Evolutionary conservation across 2,329 filamentous ascomycete genomes (phyloP).

Genomic region (Ophiostoma fasciatum): DNA sequence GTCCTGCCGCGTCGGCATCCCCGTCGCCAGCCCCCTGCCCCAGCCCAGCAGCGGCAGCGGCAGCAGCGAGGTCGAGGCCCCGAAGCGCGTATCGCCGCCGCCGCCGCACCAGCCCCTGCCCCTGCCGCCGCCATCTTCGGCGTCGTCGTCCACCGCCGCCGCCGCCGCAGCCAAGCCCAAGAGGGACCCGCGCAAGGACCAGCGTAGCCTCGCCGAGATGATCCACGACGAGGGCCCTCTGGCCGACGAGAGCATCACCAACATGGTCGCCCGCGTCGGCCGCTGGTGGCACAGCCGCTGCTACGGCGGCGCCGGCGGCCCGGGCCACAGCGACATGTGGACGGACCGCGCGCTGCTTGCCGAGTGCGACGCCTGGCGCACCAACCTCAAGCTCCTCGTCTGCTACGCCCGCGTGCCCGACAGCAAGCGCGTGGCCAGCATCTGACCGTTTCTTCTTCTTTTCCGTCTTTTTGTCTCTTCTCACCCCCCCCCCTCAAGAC

Average conservation of each 20-base stretch:
- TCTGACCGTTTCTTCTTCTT: constrained; percentile 18
- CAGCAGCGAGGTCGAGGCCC: too few species aligned
- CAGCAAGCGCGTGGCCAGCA: constrained; percentile 29
- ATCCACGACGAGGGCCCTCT: constrained; percentile 54
- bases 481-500: too few species aligned
- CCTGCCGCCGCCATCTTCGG: too few species aligned
- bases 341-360: constrained; percentile 56
- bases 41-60: constrained; percentile 13
- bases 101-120: too few species aligned
- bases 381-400: constrained; percentile 80
- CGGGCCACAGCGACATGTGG: constrained; percentile 48
- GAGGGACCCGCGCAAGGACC: constrained; percentile 27
- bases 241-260: constrained; percentile 75
- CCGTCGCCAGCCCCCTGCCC: constrained; percentile 41
- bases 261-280: constrained; percentile 84
- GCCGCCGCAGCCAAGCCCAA: too few species aligned
- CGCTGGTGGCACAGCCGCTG: constrained; percentile 95
- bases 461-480: background rate
- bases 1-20: constrained; percentile 63
- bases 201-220: constrained; percentile 52
- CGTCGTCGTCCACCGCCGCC: too few species aligned
- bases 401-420: constrained; percentile 78
- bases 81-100: too few species aligned
- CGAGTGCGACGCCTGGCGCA: constrained; percentile 77
- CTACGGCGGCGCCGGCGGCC: constrained; percentile 53